phyloP scores from a whole-genome alignment of 371 early-diverging fungal species.

The Dentiscutata heterogama region DNA sequence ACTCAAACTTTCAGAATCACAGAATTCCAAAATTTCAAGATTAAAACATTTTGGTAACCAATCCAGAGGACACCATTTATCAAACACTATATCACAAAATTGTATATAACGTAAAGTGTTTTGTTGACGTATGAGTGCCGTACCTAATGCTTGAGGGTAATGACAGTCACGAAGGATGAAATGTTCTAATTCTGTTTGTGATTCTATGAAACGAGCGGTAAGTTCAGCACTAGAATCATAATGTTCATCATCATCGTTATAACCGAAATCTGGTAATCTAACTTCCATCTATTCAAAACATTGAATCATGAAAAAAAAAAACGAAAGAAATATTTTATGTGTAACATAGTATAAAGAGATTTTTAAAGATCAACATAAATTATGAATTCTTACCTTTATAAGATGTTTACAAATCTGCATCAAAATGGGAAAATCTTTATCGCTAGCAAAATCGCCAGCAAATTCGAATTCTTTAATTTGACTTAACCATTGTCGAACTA shows the following conservation, averaged over 20 bases:
- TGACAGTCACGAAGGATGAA: constrained; percentile 7
- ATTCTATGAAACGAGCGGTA: neutral
- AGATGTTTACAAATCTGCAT: neutral
- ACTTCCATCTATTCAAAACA: constrained; percentile 2
- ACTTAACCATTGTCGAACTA: neutral
- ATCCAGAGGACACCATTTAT: neutral
- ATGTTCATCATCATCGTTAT: constrained; percentile 11
- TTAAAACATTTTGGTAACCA: neutral
- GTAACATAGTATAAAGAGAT: too few species aligned
- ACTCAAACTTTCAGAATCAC: neutral
- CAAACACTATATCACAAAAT: neutral
- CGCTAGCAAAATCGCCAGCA: neutral
- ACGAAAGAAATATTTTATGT: too few species aligned
- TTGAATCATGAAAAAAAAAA: too few species aligned
- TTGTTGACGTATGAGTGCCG: constrained; percentile 1
- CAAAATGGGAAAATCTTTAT: constrained; percentile 7
- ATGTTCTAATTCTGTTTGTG: neutral
- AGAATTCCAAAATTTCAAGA: neutral
- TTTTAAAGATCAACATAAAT: too few species aligned
- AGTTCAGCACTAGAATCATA: constrained; percentile 15
- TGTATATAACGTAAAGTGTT: constrained; percentile 4
- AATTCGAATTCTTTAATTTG: constrained; percentile 15
- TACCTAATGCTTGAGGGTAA: neutral
- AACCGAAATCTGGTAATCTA: constrained; percentile 13
- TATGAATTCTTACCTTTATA: neutral